Evolutionary conservation across 2,329 filamentous ascomycete genomes (phyloP).

Genomic region (Clarireedia monteithiana): DNA sequence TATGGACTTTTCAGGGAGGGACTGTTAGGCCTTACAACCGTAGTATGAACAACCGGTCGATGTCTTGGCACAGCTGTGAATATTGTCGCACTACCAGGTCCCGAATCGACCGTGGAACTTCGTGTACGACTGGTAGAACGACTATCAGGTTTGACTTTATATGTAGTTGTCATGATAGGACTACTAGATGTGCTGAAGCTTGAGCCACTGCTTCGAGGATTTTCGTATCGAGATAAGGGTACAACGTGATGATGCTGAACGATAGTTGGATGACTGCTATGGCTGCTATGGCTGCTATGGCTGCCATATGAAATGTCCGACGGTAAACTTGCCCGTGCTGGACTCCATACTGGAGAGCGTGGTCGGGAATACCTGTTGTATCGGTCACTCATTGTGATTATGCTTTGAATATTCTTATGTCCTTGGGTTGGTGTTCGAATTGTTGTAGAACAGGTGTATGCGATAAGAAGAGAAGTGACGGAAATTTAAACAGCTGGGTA

Average conservation of each 20-base stretch:
- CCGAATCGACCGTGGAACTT: slow-evolving; percentile 42
- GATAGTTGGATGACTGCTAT: background rate
- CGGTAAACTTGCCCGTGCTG: slow-evolving; percentile 47
- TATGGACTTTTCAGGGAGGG: slow-evolving; percentile 43
- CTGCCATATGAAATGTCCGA: slow-evolving; percentile 31
- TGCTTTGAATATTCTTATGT: background rate
- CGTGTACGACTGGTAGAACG: slow-evolving; percentile 42
- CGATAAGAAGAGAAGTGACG: background rate
- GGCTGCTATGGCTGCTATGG: background rate
- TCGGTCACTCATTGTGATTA: slow-evolving; percentile 37
- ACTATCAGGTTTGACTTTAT: slow-evolving; percentile 46
- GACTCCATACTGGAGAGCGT: slow-evolving; percentile 40
- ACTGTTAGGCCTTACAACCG: slow-evolving; percentile 35
- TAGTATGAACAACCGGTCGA: slow-evolving; percentile 23
- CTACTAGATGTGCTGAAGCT: slow-evolving; percentile 16
- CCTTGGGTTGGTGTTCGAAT: background rate
- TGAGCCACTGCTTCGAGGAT: slow-evolving; percentile 31
- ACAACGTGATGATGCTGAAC: slow-evolving; percentile 45
- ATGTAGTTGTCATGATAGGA: slow-evolving; percentile 46
- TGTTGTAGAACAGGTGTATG: background rate
- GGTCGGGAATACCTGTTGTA: slow-evolving; percentile 36
- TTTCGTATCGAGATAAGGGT: slow-evolving; percentile 34
- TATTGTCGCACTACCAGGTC: slow-evolving; percentile 40
- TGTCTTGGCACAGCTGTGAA: slow-evolving; percentile 44
- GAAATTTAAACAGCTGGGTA: background rate